Evolutionary conservation across 371 early-diverging fungal species (phyloP).

Genomic region (Rhizopus arrhizus): DNA sequence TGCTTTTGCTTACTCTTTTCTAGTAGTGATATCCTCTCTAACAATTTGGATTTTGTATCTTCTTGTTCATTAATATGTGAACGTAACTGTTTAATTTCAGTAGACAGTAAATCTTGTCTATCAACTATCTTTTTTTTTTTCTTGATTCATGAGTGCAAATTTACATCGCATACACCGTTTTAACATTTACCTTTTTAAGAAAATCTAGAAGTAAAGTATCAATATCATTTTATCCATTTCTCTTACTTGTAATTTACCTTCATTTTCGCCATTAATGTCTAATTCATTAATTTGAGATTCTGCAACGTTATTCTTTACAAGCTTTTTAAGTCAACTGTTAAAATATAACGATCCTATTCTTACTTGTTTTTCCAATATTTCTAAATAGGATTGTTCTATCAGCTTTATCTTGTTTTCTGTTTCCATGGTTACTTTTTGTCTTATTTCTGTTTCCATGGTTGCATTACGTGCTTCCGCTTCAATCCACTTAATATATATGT

Average conservation of each 20-base stretch:
- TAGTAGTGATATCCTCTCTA: conserved; percentile 34
- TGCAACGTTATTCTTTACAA: conserved; percentile 12
- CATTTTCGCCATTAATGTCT: background rate
- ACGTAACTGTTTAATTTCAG: conserved; percentile 1
- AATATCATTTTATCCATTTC: too few relatives aligned
- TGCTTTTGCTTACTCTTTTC: conserved; percentile 39
- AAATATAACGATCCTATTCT: conserved; percentile 17
- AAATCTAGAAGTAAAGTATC: background rate
- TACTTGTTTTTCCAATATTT: conserved; percentile 40
- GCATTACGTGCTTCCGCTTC: conserved; percentile 59
- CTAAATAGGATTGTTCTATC: conserved; percentile 48
- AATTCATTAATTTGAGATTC: conserved; percentile 2
- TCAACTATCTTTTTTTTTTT: background rate
- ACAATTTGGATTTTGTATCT: conserved; percentile 12
- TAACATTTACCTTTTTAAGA: background rate
- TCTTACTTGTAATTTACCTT: background rate
- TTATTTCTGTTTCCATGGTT: conserved; percentile 58
- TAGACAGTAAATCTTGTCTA: background rate
- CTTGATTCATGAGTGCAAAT: background rate
- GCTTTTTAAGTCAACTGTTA: background rate
- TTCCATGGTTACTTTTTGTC: conserved; percentile 54
- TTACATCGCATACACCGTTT: too few relatives aligned
- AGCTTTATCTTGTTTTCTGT: conserved; percentile 44
- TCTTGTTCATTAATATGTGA: conserved; percentile 16
- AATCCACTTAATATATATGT: conserved; percentile 38